Conservation (phyloP, 2,329 filamentous ascomycete genomes). For the Sclerotinia sclerotiorum region DNA sequence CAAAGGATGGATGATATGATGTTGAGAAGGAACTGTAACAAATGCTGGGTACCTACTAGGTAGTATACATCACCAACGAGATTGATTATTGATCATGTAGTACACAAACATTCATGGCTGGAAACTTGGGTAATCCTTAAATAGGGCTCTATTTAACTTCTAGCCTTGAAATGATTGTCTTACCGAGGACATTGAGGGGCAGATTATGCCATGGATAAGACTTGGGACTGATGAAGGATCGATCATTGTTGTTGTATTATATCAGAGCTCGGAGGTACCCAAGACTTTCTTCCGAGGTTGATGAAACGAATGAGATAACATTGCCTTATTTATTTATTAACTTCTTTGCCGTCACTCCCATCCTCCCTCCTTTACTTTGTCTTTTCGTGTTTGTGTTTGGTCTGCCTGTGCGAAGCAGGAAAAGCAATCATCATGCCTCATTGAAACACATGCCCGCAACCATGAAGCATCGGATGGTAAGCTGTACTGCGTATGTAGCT, state of each 20-base stretch:
- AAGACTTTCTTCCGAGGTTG: neutral
- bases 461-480: neutral
- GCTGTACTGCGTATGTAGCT: constrained; percentile 1
- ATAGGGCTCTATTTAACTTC: neutral
- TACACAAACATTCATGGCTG: neutral
- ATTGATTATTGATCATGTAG: neutral
- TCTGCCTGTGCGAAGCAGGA: neutral
- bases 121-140: neutral
- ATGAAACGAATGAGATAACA: neutral
- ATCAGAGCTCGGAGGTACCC: constrained; percentile 6
- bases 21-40: neutral
- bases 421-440: neutral
- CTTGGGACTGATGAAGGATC: neutral
- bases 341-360: neutral
- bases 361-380: neutral
- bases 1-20: neutral
- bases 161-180: neutral
- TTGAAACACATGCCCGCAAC: constrained; percentile 1
- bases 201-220: neutral
- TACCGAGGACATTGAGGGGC: constrained; percentile 15
- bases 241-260: neutral
- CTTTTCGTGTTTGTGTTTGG: neutral
- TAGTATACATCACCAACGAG: too few relatives aligned
- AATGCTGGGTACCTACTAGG: too few relatives aligned
- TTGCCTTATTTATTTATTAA: neutral